Conservation (phyloP, 768 basidiomycete genomes). For the Psilocybe sp. region DNA sequence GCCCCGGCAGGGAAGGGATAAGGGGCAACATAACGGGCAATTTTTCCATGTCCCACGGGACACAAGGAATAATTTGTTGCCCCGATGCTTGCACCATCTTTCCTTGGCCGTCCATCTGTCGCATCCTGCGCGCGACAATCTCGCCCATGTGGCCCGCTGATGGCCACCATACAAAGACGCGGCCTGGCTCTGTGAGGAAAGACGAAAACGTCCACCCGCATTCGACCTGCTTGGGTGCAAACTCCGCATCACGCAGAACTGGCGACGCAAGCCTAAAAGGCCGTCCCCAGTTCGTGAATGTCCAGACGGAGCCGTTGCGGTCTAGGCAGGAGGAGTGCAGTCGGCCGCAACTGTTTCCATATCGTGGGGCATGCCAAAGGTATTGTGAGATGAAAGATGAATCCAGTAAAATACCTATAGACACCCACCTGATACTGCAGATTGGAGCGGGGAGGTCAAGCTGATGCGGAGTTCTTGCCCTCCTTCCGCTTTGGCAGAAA, state of each 20-base stretch:
- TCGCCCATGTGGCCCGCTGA: slow-evolving; percentile 40
- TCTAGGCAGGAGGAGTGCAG: slow-evolving; percentile 70
- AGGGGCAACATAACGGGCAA: slow-evolving; percentile 59
- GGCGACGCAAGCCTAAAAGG: slow-evolving; percentile 61
- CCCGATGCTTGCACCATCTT: slow-evolving; percentile 31
- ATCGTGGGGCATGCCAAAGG: slow-evolving; percentile 4
- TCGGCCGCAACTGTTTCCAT: slow-evolving; percentile 68
- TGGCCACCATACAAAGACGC: slow-evolving; percentile 78
- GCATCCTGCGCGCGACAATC: slow-evolving; percentile 34
- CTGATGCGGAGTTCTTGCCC: slow-evolving; percentile 50
- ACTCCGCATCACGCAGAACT: slow-evolving; percentile 43
- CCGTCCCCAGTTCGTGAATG: slow-evolving; percentile 74
- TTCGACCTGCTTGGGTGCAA: slow-evolving; percentile 56
- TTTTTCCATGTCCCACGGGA: slow-evolving; percentile 50
- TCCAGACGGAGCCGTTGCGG: slow-evolving; percentile 60
- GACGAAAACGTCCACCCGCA: slow-evolving; percentile 84
- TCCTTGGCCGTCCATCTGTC: slow-evolving; percentile 42
- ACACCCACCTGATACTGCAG: slow-evolving; percentile 59
- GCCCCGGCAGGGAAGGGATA: slow-evolving; percentile 59
- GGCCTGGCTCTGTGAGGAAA: slow-evolving; percentile 67
- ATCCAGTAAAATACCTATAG: not conserved
- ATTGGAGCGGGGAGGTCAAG: slow-evolving; percentile 60
- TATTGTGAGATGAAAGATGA: not conserved
- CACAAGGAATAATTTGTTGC: slow-evolving; percentile 54
- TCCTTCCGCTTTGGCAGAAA: slow-evolving; percentile 53